Base-by-base conservation (phyloP, 2,329 filamentous ascomycete genomes). In the Pseudocercospora cruenta region DNA sequence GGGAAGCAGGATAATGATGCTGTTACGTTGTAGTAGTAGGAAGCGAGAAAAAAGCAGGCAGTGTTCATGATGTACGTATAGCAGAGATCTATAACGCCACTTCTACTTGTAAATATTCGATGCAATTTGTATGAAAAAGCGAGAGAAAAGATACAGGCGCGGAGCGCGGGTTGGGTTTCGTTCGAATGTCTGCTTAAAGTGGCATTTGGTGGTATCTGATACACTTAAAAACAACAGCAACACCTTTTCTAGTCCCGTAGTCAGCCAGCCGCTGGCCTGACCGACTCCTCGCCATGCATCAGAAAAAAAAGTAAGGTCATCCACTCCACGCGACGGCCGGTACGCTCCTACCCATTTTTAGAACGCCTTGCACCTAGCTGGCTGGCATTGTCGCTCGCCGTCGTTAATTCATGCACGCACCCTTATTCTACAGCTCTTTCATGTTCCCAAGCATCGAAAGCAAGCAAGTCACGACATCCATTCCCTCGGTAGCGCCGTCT, bases 1-100 rank as follows among this genome's bases (percentile, higher is more conserved):
- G 73, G 71, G 7, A 67, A 67, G 59, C 72, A 73, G 67, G 60
- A 60, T 31, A 69, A 65, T 19, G 75, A 75, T 54, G 68, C 74
- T 58, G 61, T 73, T 62, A 75, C 73, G 55, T 66, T 75, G 69
- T 76, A 68, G 58, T 19, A 33, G 10, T 7, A 49, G 10, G n/a
- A 6, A 10, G 21, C 3, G 21, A 47, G 16, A 47, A 6, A 21
- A n/a, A 21, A 47, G 10, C 6, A 47, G 16, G n/a, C n/a, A n/a
- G n/a, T n/a, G n/a, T n/a, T 2, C 2, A 1, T 47, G 3, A 9
- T 47, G n/a, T 47, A 47, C 10, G 43, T 8, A 21, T 49, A 49
- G 31, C 7, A 4, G 4, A 33, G 31, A 12, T 33, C 7, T 12
- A 36, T 16, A 36, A 33, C 12, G 33, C 33, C 12, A 36, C 33